Base-by-base conservation (phyloP, 441 rosid species). In the Dalechampia spathulata region DNA sequence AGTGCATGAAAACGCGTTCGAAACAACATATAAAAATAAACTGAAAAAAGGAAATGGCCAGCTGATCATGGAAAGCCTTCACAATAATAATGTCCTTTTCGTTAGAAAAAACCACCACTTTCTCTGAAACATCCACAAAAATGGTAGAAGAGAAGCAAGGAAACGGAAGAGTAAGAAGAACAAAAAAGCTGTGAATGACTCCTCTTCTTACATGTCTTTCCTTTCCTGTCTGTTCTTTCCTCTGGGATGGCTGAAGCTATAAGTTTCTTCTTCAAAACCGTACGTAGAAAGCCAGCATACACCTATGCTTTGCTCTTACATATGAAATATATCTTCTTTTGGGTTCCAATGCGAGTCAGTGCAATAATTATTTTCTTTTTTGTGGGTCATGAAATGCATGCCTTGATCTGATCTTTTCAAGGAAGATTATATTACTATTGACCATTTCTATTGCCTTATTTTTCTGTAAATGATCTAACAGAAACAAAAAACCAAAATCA, bases 401-500 rank as follows among this genome's bases (percentile, higher is more conserved):
- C 20, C 55, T 23, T 50, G 51, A 51, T 56, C 36, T 42, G 57
- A 51, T 23, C 1, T 52, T 42, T 54, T 40, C 65, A 22, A 57
- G 52, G 11, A 14, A 46, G 25, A 30, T 23, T 21, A 9, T 30
- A 22, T 17, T 6, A 4, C 56, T 22, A 47, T 41, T 49, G 75
- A 67, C 73, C 70, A 53, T 45, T 67, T 74, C 75, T 40, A 19
- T 63, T 48, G 74, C 78, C 78, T 69, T 41, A 6, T 52, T 66
- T 70, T 49, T 63, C 75, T 69, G 67, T 20, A 4, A 37, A 30
- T n/a, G 54, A 51, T 51, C 22, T 5, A 42, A 22, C 61, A 4
- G 49, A 41, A 55, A n/a, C n/a, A n/a, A 32, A 57, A 41, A 40
- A 44, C 60, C 60, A 46, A 41, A 16, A 13, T 23, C 44, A 42